These are phyloP conservation scores for Amanita fuliginea DNA, from an alignment of 768 basidiomycete genomes.

Conservation along the genomic window DNA sequence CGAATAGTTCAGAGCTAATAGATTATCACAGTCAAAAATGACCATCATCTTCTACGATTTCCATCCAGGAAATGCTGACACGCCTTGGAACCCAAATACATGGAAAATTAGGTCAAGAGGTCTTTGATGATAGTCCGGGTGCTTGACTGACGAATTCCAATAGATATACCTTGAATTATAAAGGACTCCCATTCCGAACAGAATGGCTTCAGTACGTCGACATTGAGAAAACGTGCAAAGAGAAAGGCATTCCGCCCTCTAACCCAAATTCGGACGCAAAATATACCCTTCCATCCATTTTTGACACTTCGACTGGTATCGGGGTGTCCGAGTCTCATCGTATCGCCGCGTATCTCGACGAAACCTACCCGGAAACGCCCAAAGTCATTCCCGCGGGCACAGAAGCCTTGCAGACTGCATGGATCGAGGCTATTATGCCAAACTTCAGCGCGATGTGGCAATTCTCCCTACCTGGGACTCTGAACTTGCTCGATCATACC, in stretches of 20 bases:
- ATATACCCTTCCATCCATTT: conserved; percentile 30
- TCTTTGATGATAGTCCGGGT: conserved; percentile 26
- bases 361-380: conserved; percentile 24
- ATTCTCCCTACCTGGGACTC: conserved; percentile 11
- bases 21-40: neutral
- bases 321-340: conserved; percentile 23
- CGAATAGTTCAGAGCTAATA: neutral
- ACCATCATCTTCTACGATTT: conserved; percentile 34
- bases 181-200: conserved; percentile 26
- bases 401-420: conserved; percentile 10
- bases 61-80: conserved; percentile 17
- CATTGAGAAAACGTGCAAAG: conserved; percentile 21
- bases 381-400: conserved; percentile 20
- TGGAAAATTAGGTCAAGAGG: conserved; percentile 33
- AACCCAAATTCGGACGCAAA: conserved; percentile 16
- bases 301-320: conserved; percentile 22
- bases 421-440: neutral
- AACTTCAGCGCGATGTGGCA: conserved; percentile 6
- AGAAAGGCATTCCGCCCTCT: conserved; percentile 22
- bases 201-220: conserved; percentile 30
- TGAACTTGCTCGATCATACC: conserved; percentile 15
- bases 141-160: neutral
- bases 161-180: conserved; percentile 16
- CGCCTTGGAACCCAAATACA: conserved; percentile 33
- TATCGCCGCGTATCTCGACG: conserved; percentile 33